phyloP scores from a whole-genome alignment of 768 basidiomycete species.

The Termitomyces sp. region DNA sequence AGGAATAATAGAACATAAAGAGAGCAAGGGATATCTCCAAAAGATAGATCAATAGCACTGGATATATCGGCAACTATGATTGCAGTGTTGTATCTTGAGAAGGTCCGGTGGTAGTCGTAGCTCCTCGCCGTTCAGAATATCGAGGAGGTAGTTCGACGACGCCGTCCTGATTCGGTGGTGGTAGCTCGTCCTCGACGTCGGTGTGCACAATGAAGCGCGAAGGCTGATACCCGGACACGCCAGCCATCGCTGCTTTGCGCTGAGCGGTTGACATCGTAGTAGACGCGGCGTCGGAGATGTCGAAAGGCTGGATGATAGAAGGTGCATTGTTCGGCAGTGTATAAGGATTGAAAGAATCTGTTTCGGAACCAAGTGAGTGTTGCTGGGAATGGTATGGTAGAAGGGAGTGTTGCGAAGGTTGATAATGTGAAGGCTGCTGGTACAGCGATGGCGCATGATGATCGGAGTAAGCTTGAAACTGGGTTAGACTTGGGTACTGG shows the following conservation, averaged over 20 bases:
- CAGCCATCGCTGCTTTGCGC: constrained; percentile 55
- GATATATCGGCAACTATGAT: background rate
- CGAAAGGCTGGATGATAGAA: constrained; percentile 18
- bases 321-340: constrained; percentile 12
- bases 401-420: constrained; percentile 8
- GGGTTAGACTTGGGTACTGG: constrained; percentile 6
- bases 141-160: constrained; percentile 74
- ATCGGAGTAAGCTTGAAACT: constrained; percentile 13
- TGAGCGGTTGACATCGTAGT: constrained; percentile 32
- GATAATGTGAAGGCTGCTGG: constrained; percentile 12
- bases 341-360: constrained; percentile 21
- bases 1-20: constrained; percentile 6
- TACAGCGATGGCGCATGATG: constrained; percentile 18
- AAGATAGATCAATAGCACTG: background rate
- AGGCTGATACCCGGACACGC: constrained; percentile 31
- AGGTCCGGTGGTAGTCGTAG: constrained; percentile 5
- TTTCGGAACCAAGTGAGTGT: constrained; percentile 13
- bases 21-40: background rate
- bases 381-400: constrained; percentile 19
- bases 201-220: constrained; percentile 64
- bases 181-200: constrained; percentile 54
- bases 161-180: constrained; percentile 38
- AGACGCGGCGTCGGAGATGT: constrained; percentile 14
- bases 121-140: constrained; percentile 49
- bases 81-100: background rate